Evolutionary conservation across 768 basidiomycete species (phyloP), one percentile per base, ranked within the genome.

Genomic region (Coprinellus aureogranulatus): DNA sequence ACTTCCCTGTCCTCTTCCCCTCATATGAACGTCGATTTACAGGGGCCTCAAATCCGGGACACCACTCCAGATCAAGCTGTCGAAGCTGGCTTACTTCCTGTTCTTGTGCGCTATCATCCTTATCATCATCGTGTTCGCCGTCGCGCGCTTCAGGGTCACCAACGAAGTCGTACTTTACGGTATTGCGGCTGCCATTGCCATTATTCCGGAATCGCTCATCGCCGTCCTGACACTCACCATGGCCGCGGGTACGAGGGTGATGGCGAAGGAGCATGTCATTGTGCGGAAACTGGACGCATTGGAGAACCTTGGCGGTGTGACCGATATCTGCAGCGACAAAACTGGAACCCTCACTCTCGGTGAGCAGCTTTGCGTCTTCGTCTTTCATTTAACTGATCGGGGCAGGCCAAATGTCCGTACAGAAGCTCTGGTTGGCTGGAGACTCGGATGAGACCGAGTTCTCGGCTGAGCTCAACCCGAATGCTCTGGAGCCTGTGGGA

Each of bases 211-310:
- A 65, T 73, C 75, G 3, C 70, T 77, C 31, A 71, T 77, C 53
- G 79, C 77, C 11, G 77, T 81, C 34, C 69, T 86, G 62, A 81
- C 82, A 2, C 74, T 86, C 42, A 87, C 85, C 12, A 75, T 87
- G 68, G 82, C 85, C 6, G 76, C 81, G 25, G 84, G 83, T 0
- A 81, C 82, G 1, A 72, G 76, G 51, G 77, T 79, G 53, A 82
- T 86, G 67, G 83, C 82, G 2, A 74, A 69, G 44, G 73, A 84
- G 64, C 78, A 86, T 59, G 86, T 86, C 31, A 79, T 88, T 55
- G 83, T 86, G 16, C 77, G 84, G 31, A 78, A 82, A 53, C 77
- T 88, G 59, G 84, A 86, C 61, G 84, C 85, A 14, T 74, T 87
- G 59, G 85, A 87, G 64, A 83, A 80, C 50, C 65, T 88, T 40